Base-by-base conservation (phyloP, 306 rosid species). In the Geum urbanum region DNA sequence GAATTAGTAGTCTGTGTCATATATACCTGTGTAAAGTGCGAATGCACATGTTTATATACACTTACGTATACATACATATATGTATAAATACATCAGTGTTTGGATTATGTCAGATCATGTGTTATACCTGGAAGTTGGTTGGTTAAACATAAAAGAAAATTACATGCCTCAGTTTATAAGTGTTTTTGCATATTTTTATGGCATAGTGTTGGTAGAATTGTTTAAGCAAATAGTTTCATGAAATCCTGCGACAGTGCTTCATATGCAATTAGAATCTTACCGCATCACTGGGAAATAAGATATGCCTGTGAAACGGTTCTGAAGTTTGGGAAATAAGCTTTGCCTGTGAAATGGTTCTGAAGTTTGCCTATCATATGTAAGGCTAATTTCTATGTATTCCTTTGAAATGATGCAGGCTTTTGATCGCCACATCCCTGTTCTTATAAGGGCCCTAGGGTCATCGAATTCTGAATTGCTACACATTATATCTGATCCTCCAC, bases 401-500 rank as follows among this genome's bases (percentile, higher is more conserved):
- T 64, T 71, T 48, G 63, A 61, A 72, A 55, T 83, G 63, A 67
- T 78, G 72, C 88, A 94, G 99, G 96, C 99, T 72, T 86, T 94
- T 82, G 97, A 91, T 66, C 96, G 97, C 62, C 92, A 94, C 72
- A 84, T 91, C 51, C 99, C 97, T 59, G 85, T 88, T 77, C 92
- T 94, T 69, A 67, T 91, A 74, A 88, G 96, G 86, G 88, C 96
- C 48, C 80, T 94, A 48, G 96, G 99, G 60, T 90, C 96, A 71
- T 87, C 99, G 45, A 84, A 84, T 83, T 70, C 91, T 60, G 97
- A 94, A 47, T 76, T 94, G 83, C 96, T 94, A 39, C 82, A 70
- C 44, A 85, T 94, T 79, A 82, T 94, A 74, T 89, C 99, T 43
- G 91, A 94, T 86, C 99, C 99, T n/a, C 99, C 99, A 15, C 87